Percentiles rank a stretch among this genome's conserved stretches.
phyloP scores from a whole-genome alignment of 116 monocot species.

The Phalaenopsis hybrid region DNA sequence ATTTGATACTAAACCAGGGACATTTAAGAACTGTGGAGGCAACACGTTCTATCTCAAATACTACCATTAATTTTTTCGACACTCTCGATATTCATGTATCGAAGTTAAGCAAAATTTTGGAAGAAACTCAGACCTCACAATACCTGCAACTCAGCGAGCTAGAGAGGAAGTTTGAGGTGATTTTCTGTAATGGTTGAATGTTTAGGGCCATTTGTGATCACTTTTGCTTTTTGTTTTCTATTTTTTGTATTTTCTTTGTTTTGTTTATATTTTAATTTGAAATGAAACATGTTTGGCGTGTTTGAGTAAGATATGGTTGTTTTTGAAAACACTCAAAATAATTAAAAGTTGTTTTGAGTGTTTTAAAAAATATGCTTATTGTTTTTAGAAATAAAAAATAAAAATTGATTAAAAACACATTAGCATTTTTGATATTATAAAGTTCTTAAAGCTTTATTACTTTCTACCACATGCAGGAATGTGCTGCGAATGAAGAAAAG shows the following conservation, averaged over 20 bases:
- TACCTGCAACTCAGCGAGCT: constrained; percentile 71
- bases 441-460: neutral
- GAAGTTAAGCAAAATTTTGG: constrained; percentile 71
- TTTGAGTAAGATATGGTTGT: too few species aligned
- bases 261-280: too few species aligned
- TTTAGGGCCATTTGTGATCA: neutral
- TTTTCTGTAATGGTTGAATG: constrained; percentile 7
- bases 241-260: too few species aligned
- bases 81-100: constrained; percentile 61
- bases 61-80: constrained; percentile 72
- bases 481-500: constrained; percentile 88
- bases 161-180: constrained; percentile 95
- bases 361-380: too few species aligned
- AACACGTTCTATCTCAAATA: constrained; percentile 72
- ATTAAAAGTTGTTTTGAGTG: too few species aligned
- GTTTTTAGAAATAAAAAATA: too few species aligned
- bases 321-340: too few species aligned
- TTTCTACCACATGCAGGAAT: constrained; percentile 40
- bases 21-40: constrained; percentile 67
- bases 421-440: neutral
- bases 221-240: too few species aligned
- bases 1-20: constrained; percentile 37
- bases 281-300: too few species aligned
- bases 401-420: too few species aligned
- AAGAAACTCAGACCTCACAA: constrained; percentile 74